Conservation (phyloP, 176 grass and related monocot species). For the Ampelocalamus luodianensis region DNA sequence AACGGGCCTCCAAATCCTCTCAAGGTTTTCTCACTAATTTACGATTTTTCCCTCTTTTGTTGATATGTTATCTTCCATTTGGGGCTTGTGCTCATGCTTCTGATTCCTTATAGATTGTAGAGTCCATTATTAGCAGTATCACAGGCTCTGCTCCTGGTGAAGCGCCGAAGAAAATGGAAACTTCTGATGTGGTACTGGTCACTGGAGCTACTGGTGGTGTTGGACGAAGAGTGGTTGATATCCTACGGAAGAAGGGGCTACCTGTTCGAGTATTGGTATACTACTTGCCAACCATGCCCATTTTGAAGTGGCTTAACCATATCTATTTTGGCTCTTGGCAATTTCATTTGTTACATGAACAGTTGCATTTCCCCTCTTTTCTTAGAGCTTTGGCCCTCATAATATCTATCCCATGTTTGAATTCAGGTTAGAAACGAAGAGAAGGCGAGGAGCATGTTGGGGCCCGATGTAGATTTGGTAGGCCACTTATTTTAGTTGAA, state of each 20-base stretch:
- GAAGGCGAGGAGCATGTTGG: constrained; percentile 90
- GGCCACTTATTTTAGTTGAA: constrained; percentile 30
- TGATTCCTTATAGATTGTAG: constrained; percentile 58
- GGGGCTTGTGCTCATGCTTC: not conserved
- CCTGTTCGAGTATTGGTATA: constrained; percentile 86
- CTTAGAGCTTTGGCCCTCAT: not conserved
- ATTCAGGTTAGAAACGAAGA: constrained; percentile 86
- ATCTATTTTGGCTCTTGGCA: not conserved
- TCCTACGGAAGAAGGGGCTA: constrained; percentile 70
- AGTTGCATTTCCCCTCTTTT: constrained; percentile 2
- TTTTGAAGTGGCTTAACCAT: constrained; percentile 11
- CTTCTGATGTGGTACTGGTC: constrained; percentile 66
- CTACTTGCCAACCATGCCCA: constrained; percentile 7
- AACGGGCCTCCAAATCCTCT: constrained; percentile 93
- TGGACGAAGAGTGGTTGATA: constrained; percentile 77
- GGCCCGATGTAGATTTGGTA: constrained; percentile 80
- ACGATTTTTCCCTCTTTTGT: not conserved
- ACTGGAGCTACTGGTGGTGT: constrained; percentile 91
- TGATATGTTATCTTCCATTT: not conserved
- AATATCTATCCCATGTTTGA: constrained; percentile 15
- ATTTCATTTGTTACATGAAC: not conserved
- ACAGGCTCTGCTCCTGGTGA: constrained; percentile 57
- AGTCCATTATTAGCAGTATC: constrained; percentile 76
- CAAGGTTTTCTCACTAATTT: constrained; percentile 53
- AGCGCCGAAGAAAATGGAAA: constrained; percentile 62